Percentiles rank a stretch among this genome's conserved stretches.
phyloP scores from a whole-genome alignment of 2,329 filamentous ascomycete species.

The Fusarium staphyleae region DNA sequence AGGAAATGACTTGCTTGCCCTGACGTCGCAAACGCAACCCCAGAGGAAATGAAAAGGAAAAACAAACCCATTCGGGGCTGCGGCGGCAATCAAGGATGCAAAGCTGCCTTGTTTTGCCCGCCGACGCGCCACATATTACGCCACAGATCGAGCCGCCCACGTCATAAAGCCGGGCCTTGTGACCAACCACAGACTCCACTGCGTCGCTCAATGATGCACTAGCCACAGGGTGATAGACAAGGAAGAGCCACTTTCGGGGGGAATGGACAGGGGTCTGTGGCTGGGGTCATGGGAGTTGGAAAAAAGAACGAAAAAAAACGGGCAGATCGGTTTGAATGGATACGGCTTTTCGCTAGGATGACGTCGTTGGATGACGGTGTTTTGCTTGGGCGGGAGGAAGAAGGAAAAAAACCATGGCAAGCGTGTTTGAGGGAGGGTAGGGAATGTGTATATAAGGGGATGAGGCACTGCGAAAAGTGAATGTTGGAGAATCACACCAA shows the following conservation, averaged over 20 bases:
- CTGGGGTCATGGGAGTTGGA: slow-evolving; percentile 25
- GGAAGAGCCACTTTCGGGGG: neutral
- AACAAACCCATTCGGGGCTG: slow-evolving; percentile 3
- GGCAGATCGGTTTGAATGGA: slow-evolving; percentile 26
- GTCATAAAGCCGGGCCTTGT: slow-evolving; percentile 8
- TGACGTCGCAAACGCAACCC: slow-evolving; percentile 31
- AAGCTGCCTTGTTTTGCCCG: slow-evolving; percentile 26
- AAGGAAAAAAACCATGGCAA: neutral
- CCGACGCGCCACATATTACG: slow-evolving; percentile 1
- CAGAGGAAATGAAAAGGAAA: slow-evolving; percentile 12
- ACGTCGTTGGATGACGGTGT: slow-evolving; percentile 11
- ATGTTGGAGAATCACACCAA: neutral
- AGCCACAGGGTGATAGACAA: slow-evolving; percentile 18
- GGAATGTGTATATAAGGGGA: slow-evolving; percentile 27
- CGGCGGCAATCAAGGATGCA: slow-evolving; percentile 23
- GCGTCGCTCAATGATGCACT: neutral
- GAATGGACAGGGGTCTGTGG: slow-evolving; percentile 9
- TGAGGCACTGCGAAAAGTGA: neutral
- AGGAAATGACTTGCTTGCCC: slow-evolving; percentile 9
- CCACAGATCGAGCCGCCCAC: slow-evolving; percentile 17
- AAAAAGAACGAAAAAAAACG: slow-evolving; percentile 11
- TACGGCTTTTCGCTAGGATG: neutral
- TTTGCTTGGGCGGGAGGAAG: neutral
- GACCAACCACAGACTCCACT: slow-evolving; percentile 7
- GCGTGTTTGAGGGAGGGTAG: slow-evolving; percentile 12